Evolutionary conservation across 2,329 filamentous ascomycete genomes (phyloP), one percentile per base, ranked within the genome.

Genomic region (Teratosphaeria epicoccoides): DNA sequence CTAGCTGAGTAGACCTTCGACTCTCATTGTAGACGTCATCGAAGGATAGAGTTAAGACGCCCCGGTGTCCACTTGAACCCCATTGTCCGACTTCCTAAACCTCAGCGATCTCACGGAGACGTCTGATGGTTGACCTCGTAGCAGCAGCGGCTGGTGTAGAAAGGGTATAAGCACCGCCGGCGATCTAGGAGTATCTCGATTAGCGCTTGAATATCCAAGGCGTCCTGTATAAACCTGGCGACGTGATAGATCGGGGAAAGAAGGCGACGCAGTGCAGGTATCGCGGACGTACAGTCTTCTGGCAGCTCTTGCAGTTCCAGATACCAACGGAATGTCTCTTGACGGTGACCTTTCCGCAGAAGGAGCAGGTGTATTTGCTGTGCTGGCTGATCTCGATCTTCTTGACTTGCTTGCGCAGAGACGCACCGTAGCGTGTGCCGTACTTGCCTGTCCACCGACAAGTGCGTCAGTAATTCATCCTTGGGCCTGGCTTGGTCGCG

Each of bases 301-400:
- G 84, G 85, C 93, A 97, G 57, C 85, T 81, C 76, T 83, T 85
- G 87, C 93, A 98, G 76, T 91, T 82, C 91, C 91, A 96, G 82
- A 95, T 96, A 69, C 90, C 90, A 67, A 91, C 87, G 60, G 88
- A 84, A 71, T 88, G 80, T 71, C 91, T 85, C 81, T 69, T 70
- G 58, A 70, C 67, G 28, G 85, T 87, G 73, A 83, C 85, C 85
- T 97, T 97, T 72, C 91, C 91, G 83, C 89, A 95, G 87, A 97
- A 98, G 63, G 90, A 91, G 84, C 91, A 97, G 72, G 84, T 84
- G 75, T 96, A 97, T 28, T 51, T 51, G n/a, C 43, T 20, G 82
- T 98, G 93, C 78, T 97, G 93, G 70, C 88, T 87, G 75, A 97
- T 87, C 85, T 97, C 93, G 86, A 96, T 95, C 87, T 96, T 96